Evolutionary conservation across 176 grass and related monocot species (phyloP).

Genomic region (Oryza australiensis): DNA sequence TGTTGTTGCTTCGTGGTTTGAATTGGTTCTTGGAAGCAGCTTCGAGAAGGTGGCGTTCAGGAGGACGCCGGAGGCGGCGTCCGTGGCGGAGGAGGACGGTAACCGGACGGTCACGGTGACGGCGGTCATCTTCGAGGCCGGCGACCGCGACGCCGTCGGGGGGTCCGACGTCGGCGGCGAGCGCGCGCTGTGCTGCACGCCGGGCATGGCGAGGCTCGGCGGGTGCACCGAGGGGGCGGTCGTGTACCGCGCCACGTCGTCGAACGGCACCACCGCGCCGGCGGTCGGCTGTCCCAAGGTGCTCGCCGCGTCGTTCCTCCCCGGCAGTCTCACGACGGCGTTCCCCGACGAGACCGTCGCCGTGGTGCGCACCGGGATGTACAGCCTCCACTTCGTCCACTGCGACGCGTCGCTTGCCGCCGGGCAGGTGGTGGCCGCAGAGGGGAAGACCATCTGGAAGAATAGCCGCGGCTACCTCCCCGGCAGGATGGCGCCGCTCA

Average conservation of each 20-base stretch:
- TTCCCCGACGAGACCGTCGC: slow-evolving; percentile 57
- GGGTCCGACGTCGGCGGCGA: slow-evolving; percentile 28
- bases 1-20: background rate
- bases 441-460: slow-evolving; percentile 86
- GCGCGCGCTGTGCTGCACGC: slow-evolving; percentile 68
- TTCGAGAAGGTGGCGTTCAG: slow-evolving; percentile 76
- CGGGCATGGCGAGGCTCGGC: slow-evolving; percentile 43
- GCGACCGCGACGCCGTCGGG: slow-evolving; percentile 45
- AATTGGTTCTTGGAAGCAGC: slow-evolving; percentile 26
- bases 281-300: slow-evolving; percentile 45
- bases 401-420: slow-evolving; percentile 45
- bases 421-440: slow-evolving; percentile 19
- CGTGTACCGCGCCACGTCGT: slow-evolving; percentile 24
- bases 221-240: slow-evolving; percentile 51
- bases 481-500: slow-evolving; percentile 71
- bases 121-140: slow-evolving; percentile 66
- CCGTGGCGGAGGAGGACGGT: slow-evolving; percentile 4
- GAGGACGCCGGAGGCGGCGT: slow-evolving; percentile 46
- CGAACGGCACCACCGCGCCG: background rate
- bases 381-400: slow-evolving; percentile 72
- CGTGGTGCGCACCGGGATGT: slow-evolving; percentile 75
- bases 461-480: slow-evolving; percentile 75
- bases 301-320: slow-evolving; percentile 46
- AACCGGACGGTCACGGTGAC: slow-evolving; percentile 45
- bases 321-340: slow-evolving; percentile 19